These are phyloP conservation scores for Phytophthora chlamydospora DNA, from an alignment of 352 stramenopile genomes.

Conservation along the genomic window DNA sequence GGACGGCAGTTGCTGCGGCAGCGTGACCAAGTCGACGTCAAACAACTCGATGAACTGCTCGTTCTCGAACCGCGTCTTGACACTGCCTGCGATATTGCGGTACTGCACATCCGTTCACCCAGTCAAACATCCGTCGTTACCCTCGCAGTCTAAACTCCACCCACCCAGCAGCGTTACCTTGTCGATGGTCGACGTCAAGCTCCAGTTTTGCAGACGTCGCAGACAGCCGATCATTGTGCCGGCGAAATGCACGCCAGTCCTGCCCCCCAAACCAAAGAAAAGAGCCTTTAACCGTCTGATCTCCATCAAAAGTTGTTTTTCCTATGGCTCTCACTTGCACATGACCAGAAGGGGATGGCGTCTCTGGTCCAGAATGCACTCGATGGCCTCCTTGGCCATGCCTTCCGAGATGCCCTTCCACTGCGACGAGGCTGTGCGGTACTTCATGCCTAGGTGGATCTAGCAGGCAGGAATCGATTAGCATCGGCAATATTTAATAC, in stretches of 20 bases:
- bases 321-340: conserved; percentile 74
- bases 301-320: not conserved
- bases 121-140: too few relatives aligned
- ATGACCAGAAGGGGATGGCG: conserved; percentile 85
- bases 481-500: too few relatives aligned
- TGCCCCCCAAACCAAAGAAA: conserved; percentile 22
- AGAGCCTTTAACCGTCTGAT: not conserved
- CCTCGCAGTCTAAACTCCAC: not conserved
- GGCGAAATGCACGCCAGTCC: conserved; percentile 75
- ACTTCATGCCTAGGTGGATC: conserved; percentile 87
- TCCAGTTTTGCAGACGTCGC: conserved; percentile 86
- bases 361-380: conserved; percentile 83
- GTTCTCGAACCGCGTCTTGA: conserved; percentile 90
- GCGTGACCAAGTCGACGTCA: conserved; percentile 83
- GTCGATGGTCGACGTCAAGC: conserved; percentile 86
- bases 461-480: conserved; percentile 9
- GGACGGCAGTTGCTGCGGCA: conserved; percentile 74
- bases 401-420: conserved; percentile 79
- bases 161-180: conserved; percentile 45
- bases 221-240: conserved; percentile 86
- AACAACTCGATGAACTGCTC: conserved; percentile 92
- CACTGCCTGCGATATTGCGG: conserved; percentile 82
- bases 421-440: conserved; percentile 67
- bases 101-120: conserved; percentile 45
- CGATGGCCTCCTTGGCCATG: conserved; percentile 87